Evolutionary conservation across 164 flowering plant species (phyloP).

Genomic region (Macadamia integrifolia): DNA sequence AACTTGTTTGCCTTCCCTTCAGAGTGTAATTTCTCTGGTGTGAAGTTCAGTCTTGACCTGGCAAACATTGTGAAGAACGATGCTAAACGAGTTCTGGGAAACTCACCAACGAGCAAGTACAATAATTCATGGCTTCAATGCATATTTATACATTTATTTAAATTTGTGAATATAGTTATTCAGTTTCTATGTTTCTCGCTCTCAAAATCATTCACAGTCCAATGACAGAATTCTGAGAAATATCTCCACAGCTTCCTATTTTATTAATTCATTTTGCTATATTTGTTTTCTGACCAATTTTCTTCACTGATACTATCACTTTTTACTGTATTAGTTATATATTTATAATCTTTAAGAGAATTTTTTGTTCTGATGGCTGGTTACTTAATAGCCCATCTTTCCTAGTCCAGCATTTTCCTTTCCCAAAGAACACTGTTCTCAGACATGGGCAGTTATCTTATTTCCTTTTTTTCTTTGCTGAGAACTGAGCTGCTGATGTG

Average conservation of each 20-base stretch:
- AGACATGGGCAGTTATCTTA: too few species aligned
- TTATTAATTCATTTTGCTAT: too few species aligned
- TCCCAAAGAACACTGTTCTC: too few species aligned
- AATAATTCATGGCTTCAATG: background rate
- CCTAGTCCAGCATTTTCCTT: too few species aligned
- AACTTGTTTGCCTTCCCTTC: conserved; percentile 96
- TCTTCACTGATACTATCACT: too few species aligned
- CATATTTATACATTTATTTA: background rate
- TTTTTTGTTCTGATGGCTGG: too few species aligned
- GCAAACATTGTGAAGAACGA: conserved; percentile 60
- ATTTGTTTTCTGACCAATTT: too few species aligned
- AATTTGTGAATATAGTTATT: background rate
- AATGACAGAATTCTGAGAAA: background rate
- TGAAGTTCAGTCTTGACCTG: conserved; percentile 66
- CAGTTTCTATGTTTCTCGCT: background rate
- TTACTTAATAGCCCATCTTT: too few species aligned
- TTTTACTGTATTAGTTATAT: too few species aligned
- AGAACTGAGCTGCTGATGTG: too few species aligned
- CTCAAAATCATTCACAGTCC: background rate
- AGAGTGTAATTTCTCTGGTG: conserved; percentile 95
- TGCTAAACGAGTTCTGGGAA: conserved; percentile 35
- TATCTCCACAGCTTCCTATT: background rate
- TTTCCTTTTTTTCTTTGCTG: too few species aligned
- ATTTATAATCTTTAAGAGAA: too few species aligned
- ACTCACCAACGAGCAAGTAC: conserved; percentile 47